These are phyloP conservation scores for Trichoderma sp. DNA, from an alignment of 2,329 filamentous ascomycete species.

Conservation along the genomic window DNA sequence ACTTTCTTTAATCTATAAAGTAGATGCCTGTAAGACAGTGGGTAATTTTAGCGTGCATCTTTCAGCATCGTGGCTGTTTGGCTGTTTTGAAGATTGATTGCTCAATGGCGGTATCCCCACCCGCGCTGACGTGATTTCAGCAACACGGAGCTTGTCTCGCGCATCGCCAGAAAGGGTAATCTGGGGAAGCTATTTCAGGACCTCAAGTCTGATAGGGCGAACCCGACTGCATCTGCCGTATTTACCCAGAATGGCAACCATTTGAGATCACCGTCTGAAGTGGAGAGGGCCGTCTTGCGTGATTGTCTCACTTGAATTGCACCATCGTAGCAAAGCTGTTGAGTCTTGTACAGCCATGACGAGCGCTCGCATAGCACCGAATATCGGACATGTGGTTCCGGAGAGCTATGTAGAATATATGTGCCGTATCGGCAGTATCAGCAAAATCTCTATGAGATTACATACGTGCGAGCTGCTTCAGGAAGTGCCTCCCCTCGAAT, in stretches of 20 bases:
- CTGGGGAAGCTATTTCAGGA: background rate
- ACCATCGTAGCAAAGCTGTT: background rate
- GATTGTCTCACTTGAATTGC: constrained; percentile 12
- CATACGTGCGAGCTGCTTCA: background rate
- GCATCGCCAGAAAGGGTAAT: constrained; percentile 16
- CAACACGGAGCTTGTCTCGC: background rate
- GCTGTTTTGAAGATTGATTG: background rate
- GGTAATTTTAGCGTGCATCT: background rate
- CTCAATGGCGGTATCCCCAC: constrained; percentile 21
- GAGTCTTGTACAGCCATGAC: background rate
- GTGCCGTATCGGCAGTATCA: constrained; percentile 1
- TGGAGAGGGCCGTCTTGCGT: constrained; percentile 11
- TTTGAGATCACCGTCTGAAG: background rate
- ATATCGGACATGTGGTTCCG: constrained; percentile 1
- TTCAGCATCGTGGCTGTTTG: background rate
- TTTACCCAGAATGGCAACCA: constrained; percentile 5
- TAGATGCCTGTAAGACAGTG: background rate
- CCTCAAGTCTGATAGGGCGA: background rate
- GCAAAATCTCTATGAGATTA: background rate
- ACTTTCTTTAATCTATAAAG: background rate
- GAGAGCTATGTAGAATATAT: background rate
- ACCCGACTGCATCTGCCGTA: background rate
- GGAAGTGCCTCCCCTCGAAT: background rate
- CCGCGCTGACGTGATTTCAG: constrained; percentile 18
- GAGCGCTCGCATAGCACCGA: background rate